Evolutionary conservation across 495 filamentous ascomycete species (phyloP), one percentile per base, ranked within the genome.

Genomic region (Daldinia vernicosa): DNA sequence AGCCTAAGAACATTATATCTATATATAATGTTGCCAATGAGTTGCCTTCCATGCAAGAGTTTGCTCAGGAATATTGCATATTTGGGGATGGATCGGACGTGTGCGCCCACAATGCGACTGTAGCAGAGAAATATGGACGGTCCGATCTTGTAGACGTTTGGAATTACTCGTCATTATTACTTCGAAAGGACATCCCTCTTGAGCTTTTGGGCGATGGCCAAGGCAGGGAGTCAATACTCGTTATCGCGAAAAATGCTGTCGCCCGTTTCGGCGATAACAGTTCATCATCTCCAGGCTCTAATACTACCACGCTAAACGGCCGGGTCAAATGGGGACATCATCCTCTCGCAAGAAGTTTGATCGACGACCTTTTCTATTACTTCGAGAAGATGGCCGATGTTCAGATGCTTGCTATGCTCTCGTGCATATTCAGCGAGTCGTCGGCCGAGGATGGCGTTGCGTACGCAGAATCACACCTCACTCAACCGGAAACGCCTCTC

Each of bases 351-450:
- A 83, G 84, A 40, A 91, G 89, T 83, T 83, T 98, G 35, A 90
- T 98, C 43, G 78, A 82, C 24, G 82, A 87, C 54, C 80, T 88
- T 17, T 93, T 97, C 72, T 84, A 87, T 14, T 87, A 97, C 76
- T 97, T 92, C 68, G 93, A 97, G 75, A 85, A 82, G 39, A 82
- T 89, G 30, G 93, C 89, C 2, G 93, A 98, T 75, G 81, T 95
- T 3, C 94, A 98, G 77, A 97, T 97, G 94, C 83, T 97, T 17
- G 95, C 93, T 35, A 97, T 97, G 94, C 85, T 98, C 12, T 91
- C 94, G 1, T 97, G 94, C 75, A 89, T 97, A 50, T 90, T 98
- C 61, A 88, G 88, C 55, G 92, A 96, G 63, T 84, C 88, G 6
- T 76, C 77, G 0, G 75, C 82, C 4, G 79, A 85, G 53, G 81